phyloP scores from a whole-genome alignment of 257 asterid species.

The Voacanga thouarsii region DNA sequence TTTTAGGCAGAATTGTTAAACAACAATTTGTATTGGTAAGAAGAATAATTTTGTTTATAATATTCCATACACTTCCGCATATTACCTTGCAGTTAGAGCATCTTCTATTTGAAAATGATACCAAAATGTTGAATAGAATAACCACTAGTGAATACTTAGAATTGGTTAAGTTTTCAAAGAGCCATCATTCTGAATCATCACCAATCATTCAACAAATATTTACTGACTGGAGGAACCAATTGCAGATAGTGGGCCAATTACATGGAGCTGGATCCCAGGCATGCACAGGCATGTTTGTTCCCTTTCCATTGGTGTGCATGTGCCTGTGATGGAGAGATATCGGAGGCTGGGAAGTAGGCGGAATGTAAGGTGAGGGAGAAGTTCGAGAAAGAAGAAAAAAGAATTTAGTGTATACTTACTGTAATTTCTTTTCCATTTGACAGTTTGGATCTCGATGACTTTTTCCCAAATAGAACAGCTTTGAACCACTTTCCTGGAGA shows the following conservation, averaged over 20 bases:
- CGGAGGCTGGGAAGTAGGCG: background rate
- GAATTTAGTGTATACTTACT: constrained; percentile 15
- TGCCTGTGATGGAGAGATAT: background rate
- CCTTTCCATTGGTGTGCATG: background rate
- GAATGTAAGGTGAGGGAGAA: background rate
- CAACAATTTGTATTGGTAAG: background rate
- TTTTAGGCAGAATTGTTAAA: background rate
- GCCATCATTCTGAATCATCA: background rate
- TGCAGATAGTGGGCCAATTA: background rate
- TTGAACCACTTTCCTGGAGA: constrained; percentile 76
- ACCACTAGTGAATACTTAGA: background rate
- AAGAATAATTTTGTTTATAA: background rate
- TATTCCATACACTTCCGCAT: background rate
- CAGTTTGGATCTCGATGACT: constrained; percentile 36
- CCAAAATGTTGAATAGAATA: background rate
- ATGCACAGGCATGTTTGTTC: background rate
- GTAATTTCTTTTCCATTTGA: constrained; percentile 36
- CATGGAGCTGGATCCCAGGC: background rate
- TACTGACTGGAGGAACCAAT: background rate
- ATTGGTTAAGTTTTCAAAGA: background rate
- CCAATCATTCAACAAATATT: background rate
- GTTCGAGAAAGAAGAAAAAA: background rate
- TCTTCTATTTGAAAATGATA: background rate
- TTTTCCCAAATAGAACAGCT: constrained; percentile 45
- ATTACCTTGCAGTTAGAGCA: background rate